A percentile compares a stretch with the other conserved stretches of the same genome.
Evolutionary conservation across 257 asterid species (phyloP).

Genomic region (Capsicum chinense): DNA sequence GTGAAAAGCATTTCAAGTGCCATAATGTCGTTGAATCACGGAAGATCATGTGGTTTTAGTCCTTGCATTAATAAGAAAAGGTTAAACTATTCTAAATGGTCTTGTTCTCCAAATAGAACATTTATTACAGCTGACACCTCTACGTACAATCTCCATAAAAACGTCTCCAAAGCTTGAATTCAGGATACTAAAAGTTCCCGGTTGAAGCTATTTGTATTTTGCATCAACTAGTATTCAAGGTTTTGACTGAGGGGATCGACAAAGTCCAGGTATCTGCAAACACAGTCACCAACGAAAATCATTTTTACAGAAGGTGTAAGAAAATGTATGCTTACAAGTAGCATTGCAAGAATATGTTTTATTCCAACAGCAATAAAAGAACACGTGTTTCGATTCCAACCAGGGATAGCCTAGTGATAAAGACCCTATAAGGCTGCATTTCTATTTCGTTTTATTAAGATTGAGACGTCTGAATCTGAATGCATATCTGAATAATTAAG

Average conservation of each 20-base stretch:
- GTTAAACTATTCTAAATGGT: not conserved
- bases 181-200: not conserved
- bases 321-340: not conserved
- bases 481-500: too few species aligned
- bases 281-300: not conserved
- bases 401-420: not conserved
- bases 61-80: not conserved
- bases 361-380: not conserved
- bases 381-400: not conserved
- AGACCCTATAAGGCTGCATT: not conserved
- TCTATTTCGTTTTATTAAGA: too few species aligned
- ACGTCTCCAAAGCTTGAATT: not conserved
- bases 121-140: slow-evolving; percentile 16
- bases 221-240: slow-evolving; percentile 24
- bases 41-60: not conserved
- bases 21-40: not conserved
- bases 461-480: too few species aligned
- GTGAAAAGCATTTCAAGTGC: not conserved
- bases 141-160: not conserved
- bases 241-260: slow-evolving; percentile 21
- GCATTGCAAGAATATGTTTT: not conserved
- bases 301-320: not conserved
- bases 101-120: not conserved
- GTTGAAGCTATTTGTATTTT: not conserved
- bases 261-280: slow-evolving; percentile 41